phyloP scores from a whole-genome alignment of 768 basidiomycete species.

The Neoboletus subvelutipes region DNA sequence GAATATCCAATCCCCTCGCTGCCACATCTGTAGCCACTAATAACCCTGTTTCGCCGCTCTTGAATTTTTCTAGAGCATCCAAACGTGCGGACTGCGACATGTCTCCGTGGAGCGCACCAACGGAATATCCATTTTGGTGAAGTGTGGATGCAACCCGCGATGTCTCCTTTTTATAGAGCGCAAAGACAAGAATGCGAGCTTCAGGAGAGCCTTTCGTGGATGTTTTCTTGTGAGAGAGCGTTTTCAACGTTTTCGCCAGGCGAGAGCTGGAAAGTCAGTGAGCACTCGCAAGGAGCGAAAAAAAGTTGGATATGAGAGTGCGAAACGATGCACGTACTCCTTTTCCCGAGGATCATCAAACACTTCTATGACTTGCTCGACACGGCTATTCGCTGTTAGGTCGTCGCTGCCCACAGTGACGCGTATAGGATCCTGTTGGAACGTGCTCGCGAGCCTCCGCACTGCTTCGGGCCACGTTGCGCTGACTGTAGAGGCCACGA shows the following conservation, averaged over 20 bases:
- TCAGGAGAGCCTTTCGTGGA: conserved; percentile 48
- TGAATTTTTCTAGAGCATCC: conserved; percentile 84
- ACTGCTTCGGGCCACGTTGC: conserved; percentile 99
- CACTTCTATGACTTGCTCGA: conserved; percentile 92
- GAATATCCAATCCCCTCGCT: conserved; percentile 95
- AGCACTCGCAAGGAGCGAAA: neutral
- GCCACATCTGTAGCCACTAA: conserved; percentile 98
- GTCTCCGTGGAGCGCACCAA: conserved; percentile 87
- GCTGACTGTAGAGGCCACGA: conserved; percentile 58
- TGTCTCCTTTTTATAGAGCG: conserved; percentile 97
- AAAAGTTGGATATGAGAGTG: neutral
- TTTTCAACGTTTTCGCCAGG: conserved; percentile 54
- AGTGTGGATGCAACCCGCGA: conserved; percentile 85
- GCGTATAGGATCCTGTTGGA: conserved; percentile 80
- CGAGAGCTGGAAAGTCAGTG: conserved; percentile 45
- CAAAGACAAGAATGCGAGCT: conserved; percentile 85
- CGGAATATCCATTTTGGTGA: conserved; percentile 68
- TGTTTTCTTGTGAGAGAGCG: conserved; percentile 61
- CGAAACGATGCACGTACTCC: conserved; percentile 56
- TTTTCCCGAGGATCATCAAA: conserved; percentile 83
- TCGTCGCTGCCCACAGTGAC: conserved; percentile 97
- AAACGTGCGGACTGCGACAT: conserved; percentile 83
- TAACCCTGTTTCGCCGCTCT: conserved; percentile 73
- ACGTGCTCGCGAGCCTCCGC: conserved; percentile 81
- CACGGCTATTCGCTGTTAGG: conserved; percentile 88